These are phyloP conservation scores for Neurospora discreta DNA, from an alignment of 495 filamentous ascomycete species.

Conservation along the genomic window DNA sequence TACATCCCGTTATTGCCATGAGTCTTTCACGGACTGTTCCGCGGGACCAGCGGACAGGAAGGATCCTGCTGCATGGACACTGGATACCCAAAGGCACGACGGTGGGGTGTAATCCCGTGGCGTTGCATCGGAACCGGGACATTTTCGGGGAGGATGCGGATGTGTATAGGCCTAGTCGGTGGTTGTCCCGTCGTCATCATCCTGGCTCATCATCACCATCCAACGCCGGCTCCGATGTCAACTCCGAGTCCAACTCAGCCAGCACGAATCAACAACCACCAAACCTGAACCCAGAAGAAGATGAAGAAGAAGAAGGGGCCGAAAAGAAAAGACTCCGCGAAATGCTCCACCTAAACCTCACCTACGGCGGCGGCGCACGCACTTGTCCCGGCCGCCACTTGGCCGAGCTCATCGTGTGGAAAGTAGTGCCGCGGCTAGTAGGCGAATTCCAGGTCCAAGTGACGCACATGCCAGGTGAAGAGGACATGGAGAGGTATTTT, in stretches of 20 bases:
- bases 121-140: conserved; percentile 41
- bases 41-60: conserved; percentile 4
- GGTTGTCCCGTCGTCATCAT: conserved; percentile 23
- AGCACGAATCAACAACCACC: not conserved
- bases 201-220: no score
- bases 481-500: conserved; percentile 17
- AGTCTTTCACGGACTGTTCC: conserved; percentile 45
- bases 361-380: conserved; percentile 54
- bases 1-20: conserved; percentile 48
- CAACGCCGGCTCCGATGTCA: not conserved
- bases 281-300: not conserved
- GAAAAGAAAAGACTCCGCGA: conserved; percentile 28
- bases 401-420: conserved; percentile 51
- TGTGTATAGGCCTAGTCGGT: conserved; percentile 43
- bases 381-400: conserved; percentile 61
- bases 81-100: conserved; percentile 41
- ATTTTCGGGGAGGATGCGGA: conserved; percentile 46
- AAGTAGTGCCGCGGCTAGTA: conserved; percentile 51
- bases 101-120: conserved; percentile 51
- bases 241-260: not conserved
- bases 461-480: no score
- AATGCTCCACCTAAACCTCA: conserved; percentile 21
- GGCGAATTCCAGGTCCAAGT: conserved; percentile 37
- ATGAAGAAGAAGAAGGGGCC: conserved; percentile 22
- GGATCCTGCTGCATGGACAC: conserved; percentile 30